Conservation (phyloP, 2,329 filamentous ascomycete genomes). For the Fonsecaea pedrosoi region DNA sequence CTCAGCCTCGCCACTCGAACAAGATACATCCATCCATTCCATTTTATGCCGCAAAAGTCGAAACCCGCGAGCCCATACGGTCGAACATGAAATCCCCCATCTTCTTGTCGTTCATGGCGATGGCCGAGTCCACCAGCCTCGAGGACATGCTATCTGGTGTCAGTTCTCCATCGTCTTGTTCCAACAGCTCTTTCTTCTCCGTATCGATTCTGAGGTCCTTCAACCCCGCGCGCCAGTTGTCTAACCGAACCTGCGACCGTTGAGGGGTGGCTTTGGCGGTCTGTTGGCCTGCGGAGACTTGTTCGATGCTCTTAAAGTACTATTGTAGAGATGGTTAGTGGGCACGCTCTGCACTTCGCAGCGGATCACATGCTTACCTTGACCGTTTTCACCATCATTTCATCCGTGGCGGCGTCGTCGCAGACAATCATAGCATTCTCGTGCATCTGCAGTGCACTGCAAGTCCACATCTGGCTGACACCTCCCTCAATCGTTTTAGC, state of each 20-base stretch:
- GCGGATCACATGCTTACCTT: constrained; percentile 45
- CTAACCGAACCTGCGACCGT: constrained; percentile 21
- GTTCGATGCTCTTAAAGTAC: constrained; percentile 76
- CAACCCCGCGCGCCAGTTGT: constrained; percentile 38
- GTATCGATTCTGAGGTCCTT: constrained; percentile 56
- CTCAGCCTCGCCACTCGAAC: not conserved
- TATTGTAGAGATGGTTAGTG: constrained; percentile 41
- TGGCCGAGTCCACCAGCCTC: constrained; percentile 53
- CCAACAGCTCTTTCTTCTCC: constrained; percentile 43
- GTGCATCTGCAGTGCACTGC: constrained; percentile 80
- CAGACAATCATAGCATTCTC: constrained; percentile 82
- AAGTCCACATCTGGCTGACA: constrained; percentile 90
- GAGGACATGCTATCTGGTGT: constrained; percentile 59
- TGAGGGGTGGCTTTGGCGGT: constrained; percentile 30
- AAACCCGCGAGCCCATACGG: constrained; percentile 51
- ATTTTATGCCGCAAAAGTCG: constrained; percentile 34
- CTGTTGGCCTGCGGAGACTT: constrained; percentile 57
- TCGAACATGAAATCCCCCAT: constrained; percentile 53
- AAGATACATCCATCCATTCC: not conserved
- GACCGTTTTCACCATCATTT: constrained; percentile 76
- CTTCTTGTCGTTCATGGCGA: constrained; percentile 50
- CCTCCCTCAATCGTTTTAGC: constrained; percentile 82
- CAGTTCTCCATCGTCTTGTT: constrained; percentile 52
- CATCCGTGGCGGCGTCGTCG: constrained; percentile 78
- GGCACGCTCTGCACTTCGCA: not conserved